Evolutionary conservation across 2,329 filamentous ascomycete species (phyloP), one percentile per base, ranked within the genome.

Genomic region (Verticillium nubilum): DNA sequence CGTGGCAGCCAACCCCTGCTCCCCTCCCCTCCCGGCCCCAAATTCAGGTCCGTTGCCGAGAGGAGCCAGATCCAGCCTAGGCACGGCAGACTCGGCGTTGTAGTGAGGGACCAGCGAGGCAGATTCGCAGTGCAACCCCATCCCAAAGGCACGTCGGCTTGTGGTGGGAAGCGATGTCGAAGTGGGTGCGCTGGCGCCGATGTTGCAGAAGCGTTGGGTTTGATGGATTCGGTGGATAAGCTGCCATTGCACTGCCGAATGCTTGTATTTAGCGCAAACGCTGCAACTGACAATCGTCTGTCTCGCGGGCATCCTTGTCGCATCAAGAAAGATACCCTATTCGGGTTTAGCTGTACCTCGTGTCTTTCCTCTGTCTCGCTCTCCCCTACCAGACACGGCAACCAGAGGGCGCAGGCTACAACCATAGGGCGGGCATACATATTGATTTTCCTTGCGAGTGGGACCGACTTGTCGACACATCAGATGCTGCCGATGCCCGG

Each of bases 371-470:
- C 4, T 47, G 42, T 47, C 42, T 25, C 9, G 10, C 19, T 19
- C 19, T 12, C 42, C 19, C 19, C 6, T 9, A n/a, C n/a, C n/a
- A 25, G 42, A 9, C 19, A 25, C 42, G 13, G n/a, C 5, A 47
- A 3, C n/a, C n/a, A n/a, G n/a, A n/a, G 6, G 6, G 2, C n/a
- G 33, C 17, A 56, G 57, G 50, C 54, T 58, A 53, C 58, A 33
- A 56, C 60, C 62, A 35, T 47, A 37, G 37, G 55, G 56, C 63
- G 61, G 62, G 61, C 29, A 54, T 52, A 59, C 37, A 59, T 29
- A 37, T 58, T 59, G 62, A 58, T 33, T 37, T n/a, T 54, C 61
- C 61, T 56, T 61, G 31, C 15, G 27, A 57, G 29, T 61, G 57
- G 47, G 58, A 52, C 59, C 61, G 62, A 61, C 37, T 15, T 56